Evolutionary conservation across 2,329 filamentous ascomycete genomes (phyloP).

Genomic region (Clonostachys sp.): DNA sequence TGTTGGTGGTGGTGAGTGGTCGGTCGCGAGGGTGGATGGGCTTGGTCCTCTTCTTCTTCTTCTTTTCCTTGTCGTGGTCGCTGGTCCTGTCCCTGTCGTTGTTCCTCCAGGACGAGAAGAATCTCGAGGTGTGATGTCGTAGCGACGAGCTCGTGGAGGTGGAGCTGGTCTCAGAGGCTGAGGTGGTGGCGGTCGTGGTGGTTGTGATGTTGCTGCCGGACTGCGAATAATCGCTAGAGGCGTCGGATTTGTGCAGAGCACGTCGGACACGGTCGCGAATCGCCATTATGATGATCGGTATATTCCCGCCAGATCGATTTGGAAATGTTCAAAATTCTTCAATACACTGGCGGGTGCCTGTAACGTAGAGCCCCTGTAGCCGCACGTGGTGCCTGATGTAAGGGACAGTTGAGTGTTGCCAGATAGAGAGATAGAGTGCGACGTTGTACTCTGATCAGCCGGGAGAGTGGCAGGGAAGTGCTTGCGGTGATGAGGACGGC

Average conservation of each 20-base stretch:
- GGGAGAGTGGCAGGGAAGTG: too few species aligned
- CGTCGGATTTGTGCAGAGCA: constrained; percentile 28
- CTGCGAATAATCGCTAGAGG: constrained; percentile 20
- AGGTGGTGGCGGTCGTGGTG: constrained; percentile 4
- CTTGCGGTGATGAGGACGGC: too few species aligned
- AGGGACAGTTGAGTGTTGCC: too few species aligned
- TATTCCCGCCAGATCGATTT: too few species aligned
- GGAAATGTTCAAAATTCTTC: too few species aligned
- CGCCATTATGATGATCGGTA: constrained; percentile 21
- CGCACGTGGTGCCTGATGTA: too few species aligned
- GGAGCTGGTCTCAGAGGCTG: background rate
- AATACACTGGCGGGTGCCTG: too few species aligned
- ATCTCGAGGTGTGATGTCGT: constrained; percentile 19
- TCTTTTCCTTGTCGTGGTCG: constrained; percentile 7
- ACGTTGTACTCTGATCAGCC: too few species aligned
- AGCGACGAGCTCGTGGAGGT: constrained; percentile 13
- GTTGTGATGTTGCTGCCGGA: constrained; percentile 21
- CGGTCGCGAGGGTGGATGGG: constrained; percentile 35
- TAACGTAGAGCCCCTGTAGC: too few species aligned
- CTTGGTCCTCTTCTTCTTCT: constrained; percentile 20
- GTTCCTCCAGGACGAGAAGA: constrained; percentile 22
- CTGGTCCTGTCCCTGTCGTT: constrained; percentile 9
- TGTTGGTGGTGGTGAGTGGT: constrained; percentile 37
- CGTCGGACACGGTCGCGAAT: constrained; percentile 36
- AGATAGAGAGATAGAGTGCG: too few species aligned